Base-by-base conservation (phyloP, 2,329 filamentous ascomycete genomes). In the Raffaelea deltoideospora region DNA sequence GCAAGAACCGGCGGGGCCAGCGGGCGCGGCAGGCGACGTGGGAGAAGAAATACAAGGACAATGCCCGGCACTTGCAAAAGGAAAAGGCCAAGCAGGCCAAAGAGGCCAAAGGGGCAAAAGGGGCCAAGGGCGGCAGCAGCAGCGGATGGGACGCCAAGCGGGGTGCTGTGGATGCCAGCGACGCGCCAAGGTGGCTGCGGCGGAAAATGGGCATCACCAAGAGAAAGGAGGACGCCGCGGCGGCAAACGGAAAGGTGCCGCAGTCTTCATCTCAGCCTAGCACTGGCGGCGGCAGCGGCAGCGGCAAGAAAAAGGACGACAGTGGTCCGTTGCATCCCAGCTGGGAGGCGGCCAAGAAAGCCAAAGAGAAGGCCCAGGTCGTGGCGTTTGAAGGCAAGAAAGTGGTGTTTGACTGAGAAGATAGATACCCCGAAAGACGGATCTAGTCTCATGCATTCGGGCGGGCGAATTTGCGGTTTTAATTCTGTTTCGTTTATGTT, bases 41-140 rank as follows among this genome's bases (percentile, higher is more conserved):
- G 63, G 82, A 88, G 60, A 78, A 83, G 59, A 88, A 87, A 51
- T 88, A 68, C 53, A 81, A 81, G 34, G 63, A 67, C 13, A 66
- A 69, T 43, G 84, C 83, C 2, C 80, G 76, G 46, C 81, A 86
- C 49, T 53, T 76, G 31, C 20, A 22, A 3, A 22, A 29, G 18
- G 5, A 80, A 31, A 61, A 67, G 13, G 65, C 68, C 28, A 43
- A 81, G 82, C 2, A 79, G 76, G 46, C 79, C 85, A 48, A 53
- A 73, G 32, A 27, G 58, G 27, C 14, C 21, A 15, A 31, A 58
- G 18, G 41, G 51, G 24, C 53, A 62, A 39, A 53, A 53, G 34
- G 46, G 53, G 37, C 26, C 34, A 24, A 56, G 63, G 27, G 67
- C 71, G 34, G 50, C 60, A 10, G 19, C 3, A 24, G 15, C 8